Evolutionary conservation across 1,284 basidiomycete species (phyloP).

Genomic region (Boletus sp.): DNA sequence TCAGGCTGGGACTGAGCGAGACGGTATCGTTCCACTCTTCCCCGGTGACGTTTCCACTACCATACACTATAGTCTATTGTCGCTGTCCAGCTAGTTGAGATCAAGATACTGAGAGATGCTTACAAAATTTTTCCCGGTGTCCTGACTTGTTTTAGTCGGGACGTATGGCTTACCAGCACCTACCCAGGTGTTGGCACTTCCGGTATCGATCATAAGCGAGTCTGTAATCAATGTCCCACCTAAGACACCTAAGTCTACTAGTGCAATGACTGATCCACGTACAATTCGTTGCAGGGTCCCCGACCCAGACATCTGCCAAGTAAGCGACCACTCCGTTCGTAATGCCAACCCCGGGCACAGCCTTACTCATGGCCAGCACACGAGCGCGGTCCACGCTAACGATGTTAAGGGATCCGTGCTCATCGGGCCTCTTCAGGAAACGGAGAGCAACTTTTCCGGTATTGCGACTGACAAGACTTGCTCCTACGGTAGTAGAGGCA

Average conservation of each 20-base stretch:
- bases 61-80: no score
- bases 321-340: not conserved
- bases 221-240: slow-evolving; percentile 14
- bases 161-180: slow-evolving; percentile 44
- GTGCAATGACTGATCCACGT: slow-evolving; percentile 24
- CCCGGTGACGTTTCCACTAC: no score
- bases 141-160: slow-evolving; percentile 45
- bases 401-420: not conserved
- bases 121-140: no score
- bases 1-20: slow-evolving; percentile 45
- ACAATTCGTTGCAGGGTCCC: slow-evolving; percentile 49
- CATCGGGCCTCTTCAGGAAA: slow-evolving; percentile 2
- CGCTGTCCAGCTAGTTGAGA: no score
- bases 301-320: slow-evolving; percentile 42
- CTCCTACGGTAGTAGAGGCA: slow-evolving; percentile 16
- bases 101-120: no score
- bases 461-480: slow-evolving; percentile 15
- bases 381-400: slow-evolving; percentile 2
- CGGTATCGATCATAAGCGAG: slow-evolving; percentile 36
- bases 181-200: slow-evolving; percentile 44
- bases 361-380: slow-evolving; percentile 5
- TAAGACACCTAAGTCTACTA: not conserved
- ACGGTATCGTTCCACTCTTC: slow-evolving; percentile 56
- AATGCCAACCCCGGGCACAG: not conserved
- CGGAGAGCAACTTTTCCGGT: slow-evolving; percentile 14